Evolutionary conservation across 768 basidiomycete genomes (phyloP).

Genomic region (Psilocybe cyanescens): DNA sequence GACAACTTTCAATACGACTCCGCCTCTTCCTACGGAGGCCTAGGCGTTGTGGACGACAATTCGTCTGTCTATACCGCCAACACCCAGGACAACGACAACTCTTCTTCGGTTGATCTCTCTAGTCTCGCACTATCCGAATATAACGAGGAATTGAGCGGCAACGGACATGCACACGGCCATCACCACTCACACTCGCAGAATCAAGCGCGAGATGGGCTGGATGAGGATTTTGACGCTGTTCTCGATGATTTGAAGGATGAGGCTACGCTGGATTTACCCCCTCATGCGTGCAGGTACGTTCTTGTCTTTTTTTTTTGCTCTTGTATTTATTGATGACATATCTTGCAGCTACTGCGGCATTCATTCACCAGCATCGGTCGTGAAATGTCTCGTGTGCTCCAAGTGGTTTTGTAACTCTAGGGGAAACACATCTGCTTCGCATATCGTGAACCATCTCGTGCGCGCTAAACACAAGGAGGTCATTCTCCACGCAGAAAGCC

Average conservation of each 20-base stretch:
- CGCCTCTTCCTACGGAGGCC: slow-evolving; percentile 78
- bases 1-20: slow-evolving; percentile 88
- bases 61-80: slow-evolving; percentile 82
- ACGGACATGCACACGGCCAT: slow-evolving; percentile 40
- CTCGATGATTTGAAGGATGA: slow-evolving; percentile 91
- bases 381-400: slow-evolving; percentile 89
- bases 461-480: slow-evolving; percentile 99
- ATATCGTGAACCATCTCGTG: slow-evolving; percentile 98
- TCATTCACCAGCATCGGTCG: slow-evolving; percentile 95
- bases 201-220: slow-evolving; percentile 42
- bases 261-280: slow-evolving; percentile 75
- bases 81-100: slow-evolving; percentile 53
- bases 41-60: slow-evolving; percentile 76
- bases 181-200: slow-evolving; percentile 32
- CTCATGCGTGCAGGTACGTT: slow-evolving; percentile 93
- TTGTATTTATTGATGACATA: slow-evolving; percentile 12
- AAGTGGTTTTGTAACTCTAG: slow-evolving; percentile 99
- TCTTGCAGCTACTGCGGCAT: slow-evolving; percentile 91
- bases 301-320: slow-evolving; percentile 9
- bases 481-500: slow-evolving; percentile 92
- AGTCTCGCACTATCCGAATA: slow-evolving; percentile 72
- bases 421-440: slow-evolving; percentile 96
- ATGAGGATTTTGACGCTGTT: slow-evolving; percentile 90
- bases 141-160: slow-evolving; percentile 37
- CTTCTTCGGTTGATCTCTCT: slow-evolving; percentile 67